Conservation (phyloP, 805 yeast species). For the Barnettozyma sucrosica region DNA sequence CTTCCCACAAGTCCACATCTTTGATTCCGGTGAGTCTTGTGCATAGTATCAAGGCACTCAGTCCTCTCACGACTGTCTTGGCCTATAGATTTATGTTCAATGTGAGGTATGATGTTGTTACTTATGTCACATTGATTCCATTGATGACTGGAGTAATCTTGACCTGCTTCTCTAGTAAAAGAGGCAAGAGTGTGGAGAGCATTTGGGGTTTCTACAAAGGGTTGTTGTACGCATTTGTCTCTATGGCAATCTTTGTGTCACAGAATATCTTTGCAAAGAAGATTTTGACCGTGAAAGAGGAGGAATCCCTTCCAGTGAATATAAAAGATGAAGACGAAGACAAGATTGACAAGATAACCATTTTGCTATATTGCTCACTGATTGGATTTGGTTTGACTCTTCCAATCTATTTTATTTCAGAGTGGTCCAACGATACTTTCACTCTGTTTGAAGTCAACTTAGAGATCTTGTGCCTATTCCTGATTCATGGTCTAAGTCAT, state of each 20-base stretch:
- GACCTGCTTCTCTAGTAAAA: constrained; percentile 50
- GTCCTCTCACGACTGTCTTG: constrained; percentile 83
- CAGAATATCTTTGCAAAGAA: constrained; percentile 80
- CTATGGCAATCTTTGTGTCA: constrained; percentile 58
- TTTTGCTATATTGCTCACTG: constrained; percentile 63
- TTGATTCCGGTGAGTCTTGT: constrained; percentile 91
- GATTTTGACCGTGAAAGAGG: constrained; percentile 47
- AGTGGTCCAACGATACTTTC: constrained; percentile 30
- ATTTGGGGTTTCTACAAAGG: constrained; percentile 26
- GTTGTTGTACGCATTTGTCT: constrained; percentile 32
- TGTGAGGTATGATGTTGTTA: constrained; percentile 50
- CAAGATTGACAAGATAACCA: constrained; percentile 67
- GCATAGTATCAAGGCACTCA: constrained; percentile 87
- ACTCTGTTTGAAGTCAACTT: constrained; percentile 27
- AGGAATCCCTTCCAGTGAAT: constrained; percentile 14
- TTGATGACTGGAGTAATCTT: constrained; percentile 81
- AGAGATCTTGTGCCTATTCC: constrained; percentile 33
- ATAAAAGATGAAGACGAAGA: constrained; percentile 20
- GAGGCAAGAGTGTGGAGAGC: constrained; percentile 12
- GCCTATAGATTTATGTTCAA: constrained; percentile 63
- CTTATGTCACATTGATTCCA: constrained; percentile 77
- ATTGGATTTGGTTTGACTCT: constrained; percentile 63
- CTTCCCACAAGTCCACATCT: constrained; percentile 88
- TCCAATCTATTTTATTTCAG: constrained; percentile 60
- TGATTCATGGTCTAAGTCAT: constrained; percentile 64